These are phyloP conservation scores for Sisymbrium irio DNA, from an alignment of 345 rosid species.

Conservation along the genomic window DNA sequence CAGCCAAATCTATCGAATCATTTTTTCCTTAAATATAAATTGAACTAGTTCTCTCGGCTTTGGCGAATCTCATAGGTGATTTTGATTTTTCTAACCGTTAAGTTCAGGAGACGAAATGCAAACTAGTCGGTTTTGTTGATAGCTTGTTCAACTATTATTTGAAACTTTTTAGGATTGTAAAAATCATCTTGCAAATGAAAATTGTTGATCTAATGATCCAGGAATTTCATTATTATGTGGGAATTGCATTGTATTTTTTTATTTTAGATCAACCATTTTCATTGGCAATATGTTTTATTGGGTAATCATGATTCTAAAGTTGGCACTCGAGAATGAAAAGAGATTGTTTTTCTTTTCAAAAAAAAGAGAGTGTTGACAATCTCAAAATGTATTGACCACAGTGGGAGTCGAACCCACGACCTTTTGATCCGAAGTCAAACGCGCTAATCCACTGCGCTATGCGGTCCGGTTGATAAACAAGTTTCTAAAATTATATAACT, in stretches of 20 bases:
- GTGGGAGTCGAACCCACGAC: constrained; percentile 95
- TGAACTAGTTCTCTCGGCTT: neutral
- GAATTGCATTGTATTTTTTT: too few species aligned
- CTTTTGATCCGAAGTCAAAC: constrained; percentile 90
- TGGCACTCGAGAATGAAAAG: too few species aligned
- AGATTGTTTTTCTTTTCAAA: too few species aligned
- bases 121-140: neutral
- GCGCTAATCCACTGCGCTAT: constrained; percentile 98
- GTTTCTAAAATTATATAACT: too few species aligned
- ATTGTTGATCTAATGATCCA: neutral
- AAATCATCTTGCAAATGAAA: neutral
- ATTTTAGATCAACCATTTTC: too few species aligned
- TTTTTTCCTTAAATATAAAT: neutral
- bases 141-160: too few species aligned
- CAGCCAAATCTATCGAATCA: neutral
- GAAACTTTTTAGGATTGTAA: too few species aligned
- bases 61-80: neutral
- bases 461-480: constrained; percentile 35
- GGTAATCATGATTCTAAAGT: too few species aligned
- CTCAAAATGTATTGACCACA: constrained; percentile 74
- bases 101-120: neutral
- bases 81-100: neutral
- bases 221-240: too few species aligned
- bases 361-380: too few species aligned
- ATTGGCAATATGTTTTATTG: too few species aligned